Base-by-base conservation (phyloP, 306 rosid species). In the Quercus bicolor region DNA sequence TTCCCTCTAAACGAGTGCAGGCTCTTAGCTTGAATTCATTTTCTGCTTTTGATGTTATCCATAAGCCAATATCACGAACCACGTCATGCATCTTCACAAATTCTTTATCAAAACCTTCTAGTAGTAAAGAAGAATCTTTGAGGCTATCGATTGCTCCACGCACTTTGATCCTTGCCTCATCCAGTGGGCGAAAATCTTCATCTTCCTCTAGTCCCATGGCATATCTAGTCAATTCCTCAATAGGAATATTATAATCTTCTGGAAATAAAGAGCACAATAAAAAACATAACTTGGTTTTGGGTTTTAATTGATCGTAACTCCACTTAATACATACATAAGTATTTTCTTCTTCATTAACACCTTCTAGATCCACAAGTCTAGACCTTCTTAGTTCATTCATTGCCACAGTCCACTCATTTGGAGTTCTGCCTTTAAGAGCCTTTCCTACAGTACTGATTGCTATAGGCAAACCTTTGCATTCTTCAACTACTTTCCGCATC, bases 381-480 rank as follows among this genome's bases (percentile, higher is more conserved):
- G 40, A 68, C 3, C 20, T 23, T 5, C 37, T 37, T 33, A 78
- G 54, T 60, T 68, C 19, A 7, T 2, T 12, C 34, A 69, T 59
- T 7, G 74, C 64, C 0, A 0, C n/a, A 0, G 34, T 5, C 86
- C 82, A 83, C 2, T 51, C 9, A 0, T 4, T 13, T 0, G 0
- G 24, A n/a, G 2, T 2, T 31, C 16, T 0, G 0, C 69, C 75
- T 0, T 0, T 74, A 29, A 83, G 70, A 19, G 77, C 21, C 4
- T 37, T 68, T 6, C 62, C 86, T 0, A 84, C 14, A 1, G 20
- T 6, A 4, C 48, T 33, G 56, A 82, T 18, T 56, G 81, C 85
- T 64, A 77, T 4, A 0, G 83, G 83, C 40, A 83, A 78, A 19
- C 77, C 12, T 74, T 72, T 29, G 74, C 86, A 78, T 72, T 83